Conservation (phyloP, 2,329 filamentous ascomycete genomes). For the Colletotrichum melonis region DNA sequence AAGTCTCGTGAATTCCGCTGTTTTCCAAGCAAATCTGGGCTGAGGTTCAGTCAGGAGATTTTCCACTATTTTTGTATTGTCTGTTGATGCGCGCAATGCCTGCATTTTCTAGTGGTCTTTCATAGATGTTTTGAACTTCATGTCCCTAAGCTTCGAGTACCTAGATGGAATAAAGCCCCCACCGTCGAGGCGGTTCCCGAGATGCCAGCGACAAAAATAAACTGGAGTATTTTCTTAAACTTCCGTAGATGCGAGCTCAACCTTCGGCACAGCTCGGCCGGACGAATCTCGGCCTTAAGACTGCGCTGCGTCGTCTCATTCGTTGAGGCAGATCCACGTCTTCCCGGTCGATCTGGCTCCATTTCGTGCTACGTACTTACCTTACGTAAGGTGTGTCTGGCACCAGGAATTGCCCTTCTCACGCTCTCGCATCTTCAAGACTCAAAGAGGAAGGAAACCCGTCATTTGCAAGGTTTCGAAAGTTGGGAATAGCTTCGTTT, state of each 20-base stretch:
- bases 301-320: neutral
- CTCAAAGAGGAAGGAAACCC: neutral
- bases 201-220: neutral
- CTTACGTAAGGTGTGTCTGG: neutral
- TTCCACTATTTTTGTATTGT: neutral
- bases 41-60: constrained; percentile 13
- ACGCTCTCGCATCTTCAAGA: neutral
- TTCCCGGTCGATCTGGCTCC: constrained; percentile 6
- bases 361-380: too few species aligned
- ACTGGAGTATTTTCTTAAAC: constrained; percentile 22
- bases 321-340: neutral
- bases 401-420: neutral
- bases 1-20: neutral
- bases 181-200: constrained; percentile 2
- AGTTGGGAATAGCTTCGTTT: constrained; percentile 20
- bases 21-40: constrained; percentile 14
- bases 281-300: constrained; percentile 32
- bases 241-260: constrained; percentile 34
- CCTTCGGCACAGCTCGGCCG: constrained; percentile 34
- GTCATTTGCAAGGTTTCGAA: too few species aligned
- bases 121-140: neutral
- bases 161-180: neutral
- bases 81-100: neutral
- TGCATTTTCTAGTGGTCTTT: neutral
- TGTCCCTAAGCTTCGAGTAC: neutral